Percentiles rank a stretch among this genome's conserved stretches.
phyloP scores from a whole-genome alignment of 441 rosid species.

The Brassica balearica region DNA sequence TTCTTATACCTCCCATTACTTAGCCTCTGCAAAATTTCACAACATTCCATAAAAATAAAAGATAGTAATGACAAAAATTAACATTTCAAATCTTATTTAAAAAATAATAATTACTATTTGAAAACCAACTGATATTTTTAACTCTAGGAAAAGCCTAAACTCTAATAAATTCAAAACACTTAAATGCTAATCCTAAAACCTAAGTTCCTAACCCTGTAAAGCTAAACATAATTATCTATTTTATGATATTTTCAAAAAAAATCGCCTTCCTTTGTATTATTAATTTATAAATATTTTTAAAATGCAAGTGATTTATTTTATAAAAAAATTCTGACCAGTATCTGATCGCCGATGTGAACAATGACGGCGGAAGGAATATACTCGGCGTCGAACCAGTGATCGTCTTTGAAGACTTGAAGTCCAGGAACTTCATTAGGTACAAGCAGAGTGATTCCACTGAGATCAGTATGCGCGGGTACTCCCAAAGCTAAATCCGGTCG shows the following conservation, averaged over 20 bases:
- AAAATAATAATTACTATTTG: not conserved
- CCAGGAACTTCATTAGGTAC: constrained; percentile 91
- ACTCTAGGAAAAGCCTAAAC: not conserved
- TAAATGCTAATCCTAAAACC: not conserved
- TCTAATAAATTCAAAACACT: not conserved
- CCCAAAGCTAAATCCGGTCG: constrained; percentile 86
- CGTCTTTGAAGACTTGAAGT: constrained; percentile 76
- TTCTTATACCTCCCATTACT: constrained; percentile 63
- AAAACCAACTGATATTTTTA: not conserved
- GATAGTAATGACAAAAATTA: not conserved
- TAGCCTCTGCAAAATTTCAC: constrained; percentile 50
- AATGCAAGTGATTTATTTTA: not conserved
- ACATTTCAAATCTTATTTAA: not conserved
- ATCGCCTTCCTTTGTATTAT: not conserved
- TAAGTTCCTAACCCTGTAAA: not conserved
- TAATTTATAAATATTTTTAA: not conserved
- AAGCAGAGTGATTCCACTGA: constrained; percentile 68
- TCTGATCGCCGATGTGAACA: constrained; percentile 85
- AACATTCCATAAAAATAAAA: not conserved
- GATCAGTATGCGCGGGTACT: constrained; percentile 81
- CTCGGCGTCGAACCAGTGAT: constrained; percentile 72
- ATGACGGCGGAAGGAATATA: constrained; percentile 79
- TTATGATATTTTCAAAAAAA: not conserved
- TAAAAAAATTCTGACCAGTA: constrained; percentile 54
- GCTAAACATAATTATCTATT: not conserved